Conservation (phyloP, 441 rosid species). For the Adansonia madagascariensis region DNA sequence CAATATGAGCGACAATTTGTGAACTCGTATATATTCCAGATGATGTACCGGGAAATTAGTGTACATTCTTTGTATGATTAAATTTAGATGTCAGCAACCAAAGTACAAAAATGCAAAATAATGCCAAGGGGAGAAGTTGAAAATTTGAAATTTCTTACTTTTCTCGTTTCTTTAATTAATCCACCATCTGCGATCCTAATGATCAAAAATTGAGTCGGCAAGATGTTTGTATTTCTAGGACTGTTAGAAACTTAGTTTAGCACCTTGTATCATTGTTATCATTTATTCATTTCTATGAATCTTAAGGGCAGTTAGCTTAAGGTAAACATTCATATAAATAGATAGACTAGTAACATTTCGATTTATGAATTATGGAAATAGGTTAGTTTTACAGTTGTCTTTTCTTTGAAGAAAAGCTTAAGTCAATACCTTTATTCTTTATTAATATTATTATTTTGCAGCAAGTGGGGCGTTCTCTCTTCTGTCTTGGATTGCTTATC, state of each 20-base stretch:
- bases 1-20: background rate
- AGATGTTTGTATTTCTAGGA: background rate
- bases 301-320: background rate
- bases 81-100: background rate
- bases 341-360: too few species aligned
- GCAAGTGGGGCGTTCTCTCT: conserved; percentile 92
- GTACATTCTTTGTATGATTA: background rate
- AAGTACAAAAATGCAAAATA: background rate
- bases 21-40: background rate
- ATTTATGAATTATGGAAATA: conserved; percentile 4
- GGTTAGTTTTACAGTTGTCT: background rate
- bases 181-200: background rate
- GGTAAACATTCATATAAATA: background rate
- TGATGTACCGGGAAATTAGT: background rate
- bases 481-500: conserved; percentile 96
- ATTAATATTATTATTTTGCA: conserved; percentile 20
- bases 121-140: background rate
- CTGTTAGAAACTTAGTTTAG: conserved; percentile 1
- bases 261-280: background rate
- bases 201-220: too few species aligned
- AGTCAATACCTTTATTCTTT: background rate
- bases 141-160: background rate
- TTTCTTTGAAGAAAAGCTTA: background rate
- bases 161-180: background rate
- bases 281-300: background rate